Evolutionary conservation across 2,329 filamentous ascomycete species (phyloP).

Genomic region (Epichloe coenophiala): DNA sequence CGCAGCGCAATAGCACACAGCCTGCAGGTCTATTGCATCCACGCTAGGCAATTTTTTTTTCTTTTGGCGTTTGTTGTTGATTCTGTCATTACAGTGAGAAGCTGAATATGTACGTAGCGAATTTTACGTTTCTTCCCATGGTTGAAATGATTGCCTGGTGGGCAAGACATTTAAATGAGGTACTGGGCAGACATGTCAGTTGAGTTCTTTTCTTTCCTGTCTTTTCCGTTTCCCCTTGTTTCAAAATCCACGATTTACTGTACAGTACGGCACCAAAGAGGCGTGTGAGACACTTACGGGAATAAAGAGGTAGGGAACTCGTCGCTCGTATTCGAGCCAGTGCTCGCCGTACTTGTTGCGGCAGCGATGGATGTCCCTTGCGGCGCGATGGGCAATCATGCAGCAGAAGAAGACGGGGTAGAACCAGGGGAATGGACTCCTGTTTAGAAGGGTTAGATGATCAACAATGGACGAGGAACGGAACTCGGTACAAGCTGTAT

Average conservation of each 20-base stretch:
- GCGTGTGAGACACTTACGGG: slow-evolving; percentile 32
- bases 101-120: not conserved
- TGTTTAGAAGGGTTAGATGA: slow-evolving; percentile 8
- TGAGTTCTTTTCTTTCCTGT: not conserved
- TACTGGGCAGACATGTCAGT: not conserved
- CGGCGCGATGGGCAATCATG: slow-evolving; percentile 73
- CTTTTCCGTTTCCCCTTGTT: not conserved
- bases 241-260: not conserved
- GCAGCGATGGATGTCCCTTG: slow-evolving; percentile 65
- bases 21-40: too few relatives aligned
- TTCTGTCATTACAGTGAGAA: not conserved
- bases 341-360: slow-evolving; percentile 68
- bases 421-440: slow-evolving; percentile 79
- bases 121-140: not conserved
- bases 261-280: not conserved
- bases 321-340: slow-evolving; percentile 67
- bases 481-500: not conserved
- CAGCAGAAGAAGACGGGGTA: slow-evolving; percentile 69
- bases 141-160: not conserved
- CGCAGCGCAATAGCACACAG: not conserved
- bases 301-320: slow-evolving; percentile 75
- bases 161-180: not conserved
- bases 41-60: too few relatives aligned
- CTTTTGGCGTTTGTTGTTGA: not conserved
- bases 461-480: not conserved